Evolutionary conservation across 495 filamentous ascomycete genomes (phyloP), one percentile per base, ranked within the genome.

Genomic region (Penicillium diatomitis): DNA sequence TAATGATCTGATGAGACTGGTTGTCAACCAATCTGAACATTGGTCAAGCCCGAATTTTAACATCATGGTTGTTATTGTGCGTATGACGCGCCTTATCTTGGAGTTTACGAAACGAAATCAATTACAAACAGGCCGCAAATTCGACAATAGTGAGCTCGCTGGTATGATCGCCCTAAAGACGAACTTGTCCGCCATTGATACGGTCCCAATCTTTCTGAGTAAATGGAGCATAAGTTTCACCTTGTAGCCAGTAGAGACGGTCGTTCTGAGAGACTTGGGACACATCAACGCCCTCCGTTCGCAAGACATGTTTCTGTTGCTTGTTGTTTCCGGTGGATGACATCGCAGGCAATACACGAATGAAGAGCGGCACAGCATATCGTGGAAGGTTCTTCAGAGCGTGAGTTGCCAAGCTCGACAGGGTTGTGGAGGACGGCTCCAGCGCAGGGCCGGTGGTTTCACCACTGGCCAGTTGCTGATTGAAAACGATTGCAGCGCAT

Each of bases 281-380:
- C 0, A 83, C 83, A 56, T 90, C 77, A 2, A 92, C 87, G 0
- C 89, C 90, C 51, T 91, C 74, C 1, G 63, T 66, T n/a, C 86
- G 70, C 49, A 96, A 62, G 0, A 68, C 62, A 54, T 83, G 76
- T 63, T 79, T 96, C 62, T 90, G 83, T 60, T 92, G 86, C 69
- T 96, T 96, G 53, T 88, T 86, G 51, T 87, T 96, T 0, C 89
- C 88, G 6, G 90, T 96, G 0, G 75, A 68, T 46, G 84, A 75
- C 61, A 83, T 76, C 6, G 73, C 70, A 43, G 67, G 71, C 0
- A 80, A 78, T 0, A 89, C 60, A 4, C 90, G 74, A 38, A 96
- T 43, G 63, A 95, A 96, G 2, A 91, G 52, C 2, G 90, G 90
- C 2, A 85, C 75, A 0, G 88, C 87, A 53, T 85, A 95, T 7